Evolutionary conservation across 768 basidiomycete genomes (phyloP), one percentile per base, ranked within the genome.

Genomic region (Boletellus sp.): DNA sequence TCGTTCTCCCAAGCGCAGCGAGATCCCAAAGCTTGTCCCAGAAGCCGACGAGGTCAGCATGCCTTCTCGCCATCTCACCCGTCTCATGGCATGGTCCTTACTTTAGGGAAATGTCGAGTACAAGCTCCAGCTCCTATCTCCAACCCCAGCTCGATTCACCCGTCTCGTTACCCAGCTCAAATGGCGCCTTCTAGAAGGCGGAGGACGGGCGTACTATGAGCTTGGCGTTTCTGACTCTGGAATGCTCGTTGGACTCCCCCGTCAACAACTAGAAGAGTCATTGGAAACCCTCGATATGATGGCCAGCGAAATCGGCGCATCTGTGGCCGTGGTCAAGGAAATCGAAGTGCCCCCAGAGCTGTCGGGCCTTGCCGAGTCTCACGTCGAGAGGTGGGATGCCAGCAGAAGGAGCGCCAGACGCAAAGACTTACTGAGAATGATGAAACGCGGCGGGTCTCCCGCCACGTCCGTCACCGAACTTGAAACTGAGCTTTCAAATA

Each of bases 161-260:
- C 81, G 85, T 52, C 85, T 98, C 19, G 89, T 93, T 48, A 97
- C 94, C 0, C 94, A 97, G 70, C 81, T 96, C 69, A 94, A 95
- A 63, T 97, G 95, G 94, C 81, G 94, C 3, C 77, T 94, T 9
- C 79, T 89, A 42, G 87, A 93, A 64, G 91, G 91, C 15, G 83
- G 85, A 2, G 89, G 89, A 1, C 83, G 85, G 60, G 90, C 90
- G 0, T 85, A 88, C 64, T 93, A 93, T 53, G 90, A 93, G 54
- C 76, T 85, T 11, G 83, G 82, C 1, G 87, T 98, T 1, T 84
- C 87, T 20, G 94, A 98, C 64, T 87, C 88, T 1, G 94, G 94
- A 2, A 80, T 83, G 4, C 82, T 96, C 24, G 78, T 96, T 44
- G 94, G 94, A 2, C 78, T 97, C 6, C 74, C 78, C 3, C 73